phyloP scores from a whole-genome alignment of 2,329 filamentous ascomycete genomes.

The Scedosporium apiospermum region DNA sequence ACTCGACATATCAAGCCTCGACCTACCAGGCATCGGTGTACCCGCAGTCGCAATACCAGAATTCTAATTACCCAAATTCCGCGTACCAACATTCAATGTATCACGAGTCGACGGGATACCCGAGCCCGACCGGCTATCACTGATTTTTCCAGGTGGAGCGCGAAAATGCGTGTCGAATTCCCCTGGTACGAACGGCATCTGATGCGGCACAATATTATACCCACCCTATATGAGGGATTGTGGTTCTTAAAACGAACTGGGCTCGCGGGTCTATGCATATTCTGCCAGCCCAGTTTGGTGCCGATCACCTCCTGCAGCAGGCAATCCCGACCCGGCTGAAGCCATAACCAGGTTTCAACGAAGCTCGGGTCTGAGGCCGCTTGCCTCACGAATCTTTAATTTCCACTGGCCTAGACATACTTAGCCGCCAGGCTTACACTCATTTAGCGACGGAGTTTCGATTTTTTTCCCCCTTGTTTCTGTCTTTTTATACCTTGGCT shows the following conservation, averaged over 20 bases:
- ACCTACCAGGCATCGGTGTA: background rate
- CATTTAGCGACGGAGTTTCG: background rate
- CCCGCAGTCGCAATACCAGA: background rate
- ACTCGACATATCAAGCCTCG: background rate
- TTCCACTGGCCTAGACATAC: background rate
- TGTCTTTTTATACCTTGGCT: background rate
- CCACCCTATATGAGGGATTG: background rate
- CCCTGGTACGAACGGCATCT: no score
- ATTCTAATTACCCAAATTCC: background rate
- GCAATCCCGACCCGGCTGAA: background rate
- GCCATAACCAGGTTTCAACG: background rate
- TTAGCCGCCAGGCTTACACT: background rate
- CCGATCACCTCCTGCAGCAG: background rate
- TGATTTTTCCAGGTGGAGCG: background rate
- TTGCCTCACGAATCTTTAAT: background rate
- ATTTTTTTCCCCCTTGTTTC: background rate
- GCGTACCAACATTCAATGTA: background rate
- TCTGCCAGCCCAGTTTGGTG: background rate
- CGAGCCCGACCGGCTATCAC: background rate
- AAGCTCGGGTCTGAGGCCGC: background rate
- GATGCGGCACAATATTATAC: no score
- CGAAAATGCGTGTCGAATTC: no score
- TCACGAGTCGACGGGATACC: constrained; percentile 3
- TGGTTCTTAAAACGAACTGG: background rate
- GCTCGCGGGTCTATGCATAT: background rate